Conservation (phyloP, 1,284 basidiomycete genomes). For the Blastosporella zonata region DNA sequence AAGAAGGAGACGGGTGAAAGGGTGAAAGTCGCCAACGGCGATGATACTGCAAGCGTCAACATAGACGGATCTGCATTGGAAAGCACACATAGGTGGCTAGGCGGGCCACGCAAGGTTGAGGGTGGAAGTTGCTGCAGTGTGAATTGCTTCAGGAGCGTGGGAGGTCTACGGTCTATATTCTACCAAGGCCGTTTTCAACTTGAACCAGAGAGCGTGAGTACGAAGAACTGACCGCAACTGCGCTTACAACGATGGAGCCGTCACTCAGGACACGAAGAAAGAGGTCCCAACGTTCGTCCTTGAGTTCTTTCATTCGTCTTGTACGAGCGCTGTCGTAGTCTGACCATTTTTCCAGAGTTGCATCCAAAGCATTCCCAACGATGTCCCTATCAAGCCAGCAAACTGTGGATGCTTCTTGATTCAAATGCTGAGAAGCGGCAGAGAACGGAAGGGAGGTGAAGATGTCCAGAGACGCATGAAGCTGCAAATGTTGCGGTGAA, state of each 20-base stretch:
- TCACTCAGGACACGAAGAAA: conserved; percentile 72
- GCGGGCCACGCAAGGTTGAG: conserved; percentile 41
- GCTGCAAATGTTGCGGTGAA: conserved; percentile 79
- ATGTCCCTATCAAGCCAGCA: conserved; percentile 65
- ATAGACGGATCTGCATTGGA: conserved; percentile 42
- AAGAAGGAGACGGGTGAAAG: conserved; percentile 59
- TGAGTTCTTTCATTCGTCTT: conserved; percentile 54
- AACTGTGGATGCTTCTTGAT: conserved; percentile 42
- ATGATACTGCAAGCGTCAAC: conserved; percentile 57
- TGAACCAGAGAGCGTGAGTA: conserved; percentile 1
- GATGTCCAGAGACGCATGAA: conserved; percentile 74
- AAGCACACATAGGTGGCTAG: conserved; percentile 52
- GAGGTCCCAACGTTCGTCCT: conserved; percentile 74
- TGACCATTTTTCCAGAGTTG: conserved; percentile 33
- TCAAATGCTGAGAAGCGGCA: conserved; percentile 29
- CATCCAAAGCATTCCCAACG: conserved; percentile 47
- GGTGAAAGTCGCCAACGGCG: conserved; percentile 56
- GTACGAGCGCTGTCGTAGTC: conserved; percentile 42
- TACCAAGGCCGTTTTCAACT: conserved; percentile 22
- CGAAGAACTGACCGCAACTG: conserved; percentile 60
- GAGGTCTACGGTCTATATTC: conserved; percentile 90
- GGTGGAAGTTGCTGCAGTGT: conserved; percentile 63
- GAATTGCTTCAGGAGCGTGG: conserved; percentile 78
- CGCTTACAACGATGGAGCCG: conserved; percentile 69
- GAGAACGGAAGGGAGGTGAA: conserved; percentile 52